A percentile compares a stretch with the other conserved stretches of the same genome.
Evolutionary conservation across 1,284 basidiomycete genomes (phyloP).

Genomic region (Malassezia nana): DNA sequence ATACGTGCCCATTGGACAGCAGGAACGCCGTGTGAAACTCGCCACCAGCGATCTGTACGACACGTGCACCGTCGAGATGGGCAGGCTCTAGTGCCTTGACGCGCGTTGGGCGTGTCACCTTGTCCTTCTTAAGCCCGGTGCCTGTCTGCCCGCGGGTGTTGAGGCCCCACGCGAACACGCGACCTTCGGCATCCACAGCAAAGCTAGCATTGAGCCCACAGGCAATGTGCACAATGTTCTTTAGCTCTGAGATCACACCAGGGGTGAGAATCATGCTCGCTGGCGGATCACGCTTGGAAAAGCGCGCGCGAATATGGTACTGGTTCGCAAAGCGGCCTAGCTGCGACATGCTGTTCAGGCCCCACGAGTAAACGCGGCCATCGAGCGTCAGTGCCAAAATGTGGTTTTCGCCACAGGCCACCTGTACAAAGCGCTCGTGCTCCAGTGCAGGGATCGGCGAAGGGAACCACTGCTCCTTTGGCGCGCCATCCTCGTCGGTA

Average conservation of each 20-base stretch:
- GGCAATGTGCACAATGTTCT: constrained; percentile 66
- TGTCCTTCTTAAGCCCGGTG: constrained; percentile 51
- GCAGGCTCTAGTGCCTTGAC: constrained; percentile 61
- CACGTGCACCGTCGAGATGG: constrained; percentile 53
- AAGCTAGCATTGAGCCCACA: constrained; percentile 78
- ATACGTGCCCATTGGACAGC: constrained; percentile 70
- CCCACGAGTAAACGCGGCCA: constrained; percentile 67
- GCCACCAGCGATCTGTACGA: constrained; percentile 60
- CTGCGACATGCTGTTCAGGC: constrained; percentile 74
- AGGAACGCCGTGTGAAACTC: constrained; percentile 81
- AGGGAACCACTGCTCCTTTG: constrained; percentile 37
- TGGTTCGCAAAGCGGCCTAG: constrained; percentile 69
- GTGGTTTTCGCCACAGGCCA: constrained; percentile 75
- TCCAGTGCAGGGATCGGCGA: constrained; percentile 49
- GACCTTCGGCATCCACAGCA: constrained; percentile 69
- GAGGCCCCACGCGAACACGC: constrained; percentile 81
- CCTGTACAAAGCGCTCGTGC: constrained; percentile 58
- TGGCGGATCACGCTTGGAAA: constrained; percentile 51
- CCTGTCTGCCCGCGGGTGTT: constrained; percentile 68
- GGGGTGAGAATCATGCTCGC: constrained; percentile 74
- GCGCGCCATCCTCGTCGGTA: constrained; percentile 27
- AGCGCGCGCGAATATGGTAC: constrained; percentile 27
- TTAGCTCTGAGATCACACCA: constrained; percentile 60
- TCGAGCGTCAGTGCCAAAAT: constrained; percentile 72
- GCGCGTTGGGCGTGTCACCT: constrained; percentile 60